These are phyloP conservation scores for Fusarium nanum DNA, from an alignment of 2,329 filamentous ascomycete species.

Conservation along the genomic window DNA sequence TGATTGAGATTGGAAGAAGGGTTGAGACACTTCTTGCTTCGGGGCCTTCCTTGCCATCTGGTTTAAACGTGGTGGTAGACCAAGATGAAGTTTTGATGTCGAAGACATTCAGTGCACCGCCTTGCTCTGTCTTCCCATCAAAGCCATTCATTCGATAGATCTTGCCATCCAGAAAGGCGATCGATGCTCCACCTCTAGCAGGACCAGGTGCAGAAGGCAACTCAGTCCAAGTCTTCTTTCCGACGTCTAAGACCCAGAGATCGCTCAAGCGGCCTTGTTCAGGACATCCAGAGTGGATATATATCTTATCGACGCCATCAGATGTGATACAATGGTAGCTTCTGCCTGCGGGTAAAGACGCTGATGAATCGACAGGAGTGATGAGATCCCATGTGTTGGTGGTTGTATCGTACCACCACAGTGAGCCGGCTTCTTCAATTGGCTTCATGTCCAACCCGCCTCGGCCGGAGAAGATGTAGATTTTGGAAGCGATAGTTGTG, in stretches of 20 bases:
- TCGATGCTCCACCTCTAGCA: neutral
- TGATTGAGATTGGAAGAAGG: fast-evolving
- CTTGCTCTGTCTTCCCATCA: neutral
- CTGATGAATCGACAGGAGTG: fast-evolving
- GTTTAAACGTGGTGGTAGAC: neutral
- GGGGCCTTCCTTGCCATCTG: neutral
- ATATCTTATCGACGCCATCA: neutral
- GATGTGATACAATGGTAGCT: slow-evolving; percentile 12
- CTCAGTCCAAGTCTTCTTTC: fast-evolving
- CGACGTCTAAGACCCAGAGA: neutral
- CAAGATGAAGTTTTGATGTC: fast-evolving
- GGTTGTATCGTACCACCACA: neutral
- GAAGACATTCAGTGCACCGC: neutral
- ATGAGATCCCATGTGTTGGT: neutral
- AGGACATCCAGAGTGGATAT: slow-evolving; percentile 8
- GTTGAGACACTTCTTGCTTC: slow-evolving; percentile 8
- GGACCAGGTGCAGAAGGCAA: neutral
- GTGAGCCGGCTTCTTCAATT: neutral
- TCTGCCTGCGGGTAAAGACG: neutral
- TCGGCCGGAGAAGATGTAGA: neutral
- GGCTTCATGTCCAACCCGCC: slow-evolving; percentile 4
- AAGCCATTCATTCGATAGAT: slow-evolving; percentile 5
- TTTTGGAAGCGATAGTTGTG: neutral
- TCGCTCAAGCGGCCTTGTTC: neutral
- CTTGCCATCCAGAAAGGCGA: fast-evolving